Evolutionary conservation across 495 filamentous ascomycete genomes (phyloP).

Genomic region (Trichoderma virens): DNA sequence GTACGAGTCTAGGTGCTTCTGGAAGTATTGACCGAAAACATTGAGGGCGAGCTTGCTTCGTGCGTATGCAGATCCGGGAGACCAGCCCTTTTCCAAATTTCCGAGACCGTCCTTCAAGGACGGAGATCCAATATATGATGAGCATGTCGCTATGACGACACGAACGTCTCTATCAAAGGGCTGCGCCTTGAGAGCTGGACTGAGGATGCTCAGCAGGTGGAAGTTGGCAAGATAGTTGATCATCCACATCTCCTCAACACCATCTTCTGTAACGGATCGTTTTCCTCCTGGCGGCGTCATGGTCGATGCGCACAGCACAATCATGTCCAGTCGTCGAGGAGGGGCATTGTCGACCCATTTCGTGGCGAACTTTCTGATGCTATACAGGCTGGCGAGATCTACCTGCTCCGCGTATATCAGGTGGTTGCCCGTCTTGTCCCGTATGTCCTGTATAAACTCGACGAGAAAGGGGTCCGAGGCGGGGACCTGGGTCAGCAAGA

Average conservation of each 20-base stretch:
- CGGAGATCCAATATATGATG: conserved; percentile 69
- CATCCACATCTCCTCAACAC: conserved; percentile 82
- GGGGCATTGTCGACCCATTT: conserved; percentile 97
- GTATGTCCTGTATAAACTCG: conserved; percentile 87
- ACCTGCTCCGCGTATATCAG: conserved; percentile 93
- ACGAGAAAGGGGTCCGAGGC: conserved; percentile 79
- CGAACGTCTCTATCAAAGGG: conserved; percentile 89
- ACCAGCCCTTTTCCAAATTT: conserved; percentile 37
- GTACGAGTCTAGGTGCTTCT: conserved; percentile 78
- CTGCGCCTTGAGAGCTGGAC: conserved; percentile 79
- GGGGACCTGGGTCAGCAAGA: conserved; percentile 78
- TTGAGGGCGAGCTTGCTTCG: conserved; percentile 85
- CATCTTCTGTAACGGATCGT: conserved; percentile 56
- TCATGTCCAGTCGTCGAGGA: conserved; percentile 83
- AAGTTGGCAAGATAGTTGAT: conserved; percentile 95
- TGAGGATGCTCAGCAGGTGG: conserved; percentile 84
- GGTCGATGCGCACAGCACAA: conserved; percentile 77
- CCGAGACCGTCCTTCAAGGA: conserved; percentile 43
- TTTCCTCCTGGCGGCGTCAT: conserved; percentile 55
- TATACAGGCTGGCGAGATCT: conserved; percentile 78
- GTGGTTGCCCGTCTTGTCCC: conserved; percentile 69
- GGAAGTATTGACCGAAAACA: conserved; percentile 78
- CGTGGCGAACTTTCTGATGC: conserved; percentile 89
- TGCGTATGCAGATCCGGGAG: conserved; percentile 55
- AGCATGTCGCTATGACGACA: conserved; percentile 78